These are phyloP conservation scores for Termitomyces titanicus DNA, from an alignment of 768 basidiomycete genomes.

Conservation along the genomic window DNA sequence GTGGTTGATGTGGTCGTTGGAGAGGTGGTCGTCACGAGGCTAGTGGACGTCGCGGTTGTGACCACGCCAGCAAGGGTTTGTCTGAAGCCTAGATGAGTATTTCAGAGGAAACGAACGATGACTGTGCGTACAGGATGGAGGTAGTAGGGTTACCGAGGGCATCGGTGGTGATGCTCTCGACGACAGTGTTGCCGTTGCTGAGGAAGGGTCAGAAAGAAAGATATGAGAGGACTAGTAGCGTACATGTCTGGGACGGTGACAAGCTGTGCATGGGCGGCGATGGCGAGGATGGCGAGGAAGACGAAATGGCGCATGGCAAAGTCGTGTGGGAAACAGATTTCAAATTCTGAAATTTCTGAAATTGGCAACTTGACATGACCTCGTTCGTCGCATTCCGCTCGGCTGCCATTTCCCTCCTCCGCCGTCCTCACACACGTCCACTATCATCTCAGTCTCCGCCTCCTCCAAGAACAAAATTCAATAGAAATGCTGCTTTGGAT, in stretches of 20 bases:
- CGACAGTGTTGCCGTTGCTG: conserved; percentile 47
- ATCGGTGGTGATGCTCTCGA: conserved; percentile 32
- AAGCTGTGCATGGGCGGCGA: conserved; percentile 36
- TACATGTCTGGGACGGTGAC: conserved; percentile 45
- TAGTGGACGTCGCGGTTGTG: neutral
- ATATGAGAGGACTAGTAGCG: conserved; percentile 15
- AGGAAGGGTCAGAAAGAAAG: neutral
- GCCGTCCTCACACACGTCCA: conserved; percentile 1
- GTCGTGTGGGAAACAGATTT: conserved; percentile 5
- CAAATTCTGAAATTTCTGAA: neutral
- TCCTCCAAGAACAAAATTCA: neutral
- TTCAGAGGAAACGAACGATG: neutral
- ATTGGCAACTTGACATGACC: conserved; percentile 18
- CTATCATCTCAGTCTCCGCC: neutral
- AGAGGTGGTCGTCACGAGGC: conserved; percentile 12
- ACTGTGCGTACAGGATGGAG: conserved; percentile 11
- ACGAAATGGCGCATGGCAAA: conserved; percentile 15
- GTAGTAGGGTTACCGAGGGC: conserved; percentile 10
- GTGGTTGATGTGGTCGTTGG: conserved; percentile 20
- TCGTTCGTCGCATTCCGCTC: conserved; percentile 28
- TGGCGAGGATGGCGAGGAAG: conserved; percentile 14
- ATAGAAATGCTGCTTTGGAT: neutral
- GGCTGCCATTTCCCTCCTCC: conserved; percentile 19
- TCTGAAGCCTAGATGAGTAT: conserved; percentile 8
- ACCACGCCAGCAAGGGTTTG: conserved; percentile 18